A percentile compares a stretch with the other conserved stretches of the same genome.
phyloP scores from a whole-genome alignment of 768 basidiomycete genomes.

The Serpula lacrymans region DNA sequence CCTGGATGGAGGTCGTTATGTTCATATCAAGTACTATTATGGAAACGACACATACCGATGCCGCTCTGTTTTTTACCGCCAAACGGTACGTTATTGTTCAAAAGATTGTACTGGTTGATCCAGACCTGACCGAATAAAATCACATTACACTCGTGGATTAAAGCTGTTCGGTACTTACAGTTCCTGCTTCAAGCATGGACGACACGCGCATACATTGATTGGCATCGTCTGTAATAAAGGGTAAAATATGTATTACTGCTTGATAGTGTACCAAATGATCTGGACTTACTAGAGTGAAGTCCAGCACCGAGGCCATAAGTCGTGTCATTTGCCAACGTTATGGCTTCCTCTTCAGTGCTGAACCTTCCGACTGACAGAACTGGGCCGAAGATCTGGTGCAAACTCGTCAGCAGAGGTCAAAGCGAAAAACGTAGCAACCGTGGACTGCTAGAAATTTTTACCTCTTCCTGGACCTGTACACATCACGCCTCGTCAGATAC shows the following conservation, averaged over 20 bases:
- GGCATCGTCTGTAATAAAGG: slow-evolving; percentile 56
- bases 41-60: slow-evolving; percentile 49
- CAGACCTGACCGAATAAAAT: too few relatives aligned
- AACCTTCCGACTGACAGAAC: slow-evolving; percentile 83
- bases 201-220: slow-evolving; percentile 89
- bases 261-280: background rate
- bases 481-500: slow-evolving; percentile 65
- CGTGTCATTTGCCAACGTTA: slow-evolving; percentile 82
- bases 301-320: slow-evolving; percentile 91
- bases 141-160: too few relatives aligned
- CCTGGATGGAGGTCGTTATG: slow-evolving; percentile 51
- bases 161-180: slow-evolving; percentile 63
- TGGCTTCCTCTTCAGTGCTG: slow-evolving; percentile 83
- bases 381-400: slow-evolving; percentile 84
- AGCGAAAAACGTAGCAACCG: slow-evolving; percentile 7
- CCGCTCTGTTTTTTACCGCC: slow-evolving; percentile 95
- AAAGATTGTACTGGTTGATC: slow-evolving; percentile 86
- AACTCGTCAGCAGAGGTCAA: slow-evolving; percentile 7
- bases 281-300: slow-evolving; percentile 72
- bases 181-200: slow-evolving; percentile 83
- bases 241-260: background rate
- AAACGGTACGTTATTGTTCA: slow-evolving; percentile 89
- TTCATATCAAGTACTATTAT: slow-evolving; percentile 1
- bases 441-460: slow-evolving; percentile 14
- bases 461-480: slow-evolving; percentile 29